phyloP scores from a whole-genome alignment of 345 rosid genomes.

The Moringa oleifera region DNA sequence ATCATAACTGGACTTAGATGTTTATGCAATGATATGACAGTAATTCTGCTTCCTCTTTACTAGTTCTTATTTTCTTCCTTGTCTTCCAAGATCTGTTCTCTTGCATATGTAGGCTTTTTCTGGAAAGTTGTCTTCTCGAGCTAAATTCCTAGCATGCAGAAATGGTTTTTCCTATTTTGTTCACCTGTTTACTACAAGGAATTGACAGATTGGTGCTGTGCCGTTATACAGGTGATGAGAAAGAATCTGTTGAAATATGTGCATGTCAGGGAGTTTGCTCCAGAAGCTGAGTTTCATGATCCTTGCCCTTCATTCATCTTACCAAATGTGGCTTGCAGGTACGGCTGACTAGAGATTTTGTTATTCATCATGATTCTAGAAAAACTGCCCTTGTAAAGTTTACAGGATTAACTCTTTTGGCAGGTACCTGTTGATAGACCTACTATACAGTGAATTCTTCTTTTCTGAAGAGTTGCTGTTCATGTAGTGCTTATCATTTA shows the following conservation, averaged over 20 bases:
- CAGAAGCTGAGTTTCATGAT: slow-evolving; percentile 75
- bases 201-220: slow-evolving; percentile 3
- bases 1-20: too few relatives aligned
- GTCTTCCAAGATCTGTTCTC: too few relatives aligned
- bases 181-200: neutral
- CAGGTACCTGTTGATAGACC: too few relatives aligned
- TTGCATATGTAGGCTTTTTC: neutral
- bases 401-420: too few relatives aligned
- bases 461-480: too few relatives aligned
- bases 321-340: slow-evolving; percentile 92
- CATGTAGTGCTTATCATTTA: too few relatives aligned
- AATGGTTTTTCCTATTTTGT: neutral
- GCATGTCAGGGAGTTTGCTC: slow-evolving; percentile 67
- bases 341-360: neutral
- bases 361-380: too few relatives aligned
- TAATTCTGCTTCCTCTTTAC: too few relatives aligned
- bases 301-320: slow-evolving; percentile 62
- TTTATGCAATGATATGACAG: too few relatives aligned
- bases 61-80: too few relatives aligned
- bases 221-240: slow-evolving; percentile 60
- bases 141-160: neutral
- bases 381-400: too few relatives aligned
- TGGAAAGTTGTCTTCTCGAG: neutral
- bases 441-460: too few relatives aligned
- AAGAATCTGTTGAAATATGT: slow-evolving; percentile 74